Percentiles rank a stretch among this genome's conserved stretches.
These are phyloP conservation scores for Mycogone perniciosa DNA, from an alignment of 2,329 filamentous ascomycete species.

Conservation along the genomic window DNA sequence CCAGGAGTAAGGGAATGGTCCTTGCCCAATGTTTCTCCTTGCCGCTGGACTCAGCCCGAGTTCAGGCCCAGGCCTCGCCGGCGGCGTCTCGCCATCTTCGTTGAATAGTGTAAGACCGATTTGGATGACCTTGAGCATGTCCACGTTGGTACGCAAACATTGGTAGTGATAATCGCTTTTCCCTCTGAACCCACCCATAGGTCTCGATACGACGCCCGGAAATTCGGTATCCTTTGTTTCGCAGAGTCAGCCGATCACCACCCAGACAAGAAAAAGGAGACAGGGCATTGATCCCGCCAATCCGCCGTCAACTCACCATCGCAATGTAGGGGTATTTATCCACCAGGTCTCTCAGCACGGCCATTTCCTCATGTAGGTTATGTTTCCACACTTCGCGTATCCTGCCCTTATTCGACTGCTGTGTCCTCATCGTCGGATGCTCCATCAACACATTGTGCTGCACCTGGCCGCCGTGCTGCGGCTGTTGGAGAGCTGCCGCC, in stretches of 20 bases:
- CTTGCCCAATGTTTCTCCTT: conserved; percentile 35
- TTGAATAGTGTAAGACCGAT: conserved; percentile 93
- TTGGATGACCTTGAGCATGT: conserved; percentile 95
- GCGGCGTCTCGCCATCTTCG: conserved; percentile 79
- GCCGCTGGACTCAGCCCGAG: conserved; percentile 30
- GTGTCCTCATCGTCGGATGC: conserved; percentile 35
- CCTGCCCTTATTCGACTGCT: conserved; percentile 65
- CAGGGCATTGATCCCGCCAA: background rate
- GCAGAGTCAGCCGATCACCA: conserved; percentile 9
- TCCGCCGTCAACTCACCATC: conserved; percentile 61
- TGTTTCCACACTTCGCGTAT: conserved; percentile 96
- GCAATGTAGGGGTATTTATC: conserved; percentile 93
- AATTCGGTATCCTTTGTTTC: conserved; percentile 82
- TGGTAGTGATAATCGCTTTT: conserved; percentile 99
- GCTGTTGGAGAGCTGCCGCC: conserved; percentile 50
- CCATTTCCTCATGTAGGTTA: conserved; percentile 89
- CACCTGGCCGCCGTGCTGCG: conserved; percentile 45
- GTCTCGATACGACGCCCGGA: conserved; percentile 91
- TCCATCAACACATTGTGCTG: conserved; percentile 37
- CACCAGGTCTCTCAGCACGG: conserved; percentile 70
- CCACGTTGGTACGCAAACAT: conserved; percentile 92
- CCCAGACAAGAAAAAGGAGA: background rate
- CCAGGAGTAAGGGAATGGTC: conserved; percentile 80
- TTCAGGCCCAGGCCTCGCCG: conserved; percentile 54
- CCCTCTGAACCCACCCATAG: conserved; percentile 88